Percentiles rank a stretch among this genome's conserved stretches.
These are phyloP conservation scores for Fusarium lyarnte DNA, from an alignment of 2,329 filamentous ascomycete genomes.

Conservation along the genomic window DNA sequence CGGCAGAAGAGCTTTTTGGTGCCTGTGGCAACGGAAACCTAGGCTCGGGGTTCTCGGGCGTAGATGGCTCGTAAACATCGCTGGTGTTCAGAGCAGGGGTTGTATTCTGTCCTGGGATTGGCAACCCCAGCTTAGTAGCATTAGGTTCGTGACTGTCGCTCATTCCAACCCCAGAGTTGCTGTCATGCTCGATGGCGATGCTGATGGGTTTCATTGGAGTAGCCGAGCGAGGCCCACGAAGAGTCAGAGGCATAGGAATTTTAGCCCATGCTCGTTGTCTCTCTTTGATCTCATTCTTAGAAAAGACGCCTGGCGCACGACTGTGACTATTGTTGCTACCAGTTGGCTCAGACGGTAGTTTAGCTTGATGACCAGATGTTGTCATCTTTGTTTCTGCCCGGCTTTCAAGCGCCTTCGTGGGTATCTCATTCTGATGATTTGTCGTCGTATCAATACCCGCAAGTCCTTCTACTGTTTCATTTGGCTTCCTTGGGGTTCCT, in stretches of 20 bases:
- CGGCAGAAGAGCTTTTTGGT: background rate
- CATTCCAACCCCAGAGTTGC: background rate
- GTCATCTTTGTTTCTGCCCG: background rate
- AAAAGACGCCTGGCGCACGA: slow-evolving; percentile 39
- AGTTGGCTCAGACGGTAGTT: background rate
- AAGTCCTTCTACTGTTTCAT: background rate
- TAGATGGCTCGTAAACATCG: slow-evolving; percentile 14
- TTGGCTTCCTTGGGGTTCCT: background rate
- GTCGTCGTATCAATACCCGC: background rate
- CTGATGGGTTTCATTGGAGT: slow-evolving; percentile 3
- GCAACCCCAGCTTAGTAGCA: slow-evolving; percentile 5
- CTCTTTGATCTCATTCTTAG: slow-evolving; percentile 45
- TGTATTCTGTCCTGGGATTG: slow-evolving; percentile 18
- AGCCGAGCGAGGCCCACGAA: slow-evolving; percentile 22
- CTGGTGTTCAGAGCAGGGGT: slow-evolving; percentile 19
- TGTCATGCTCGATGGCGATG: background rate
- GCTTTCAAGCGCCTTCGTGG: background rate
- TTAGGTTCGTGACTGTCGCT: slow-evolving; percentile 4
- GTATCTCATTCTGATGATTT: background rate
- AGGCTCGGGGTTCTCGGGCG: background rate
- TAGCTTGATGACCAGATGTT: background rate
- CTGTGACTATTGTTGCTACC: background rate
- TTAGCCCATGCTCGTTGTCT: slow-evolving; percentile 48
- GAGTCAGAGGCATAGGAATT: slow-evolving; percentile 48
- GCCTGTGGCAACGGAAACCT: background rate